These are phyloP conservation scores for Phaeosphaeria sp. DNA, from an alignment of 2,329 filamentous ascomycete genomes.

Conservation along the genomic window DNA sequence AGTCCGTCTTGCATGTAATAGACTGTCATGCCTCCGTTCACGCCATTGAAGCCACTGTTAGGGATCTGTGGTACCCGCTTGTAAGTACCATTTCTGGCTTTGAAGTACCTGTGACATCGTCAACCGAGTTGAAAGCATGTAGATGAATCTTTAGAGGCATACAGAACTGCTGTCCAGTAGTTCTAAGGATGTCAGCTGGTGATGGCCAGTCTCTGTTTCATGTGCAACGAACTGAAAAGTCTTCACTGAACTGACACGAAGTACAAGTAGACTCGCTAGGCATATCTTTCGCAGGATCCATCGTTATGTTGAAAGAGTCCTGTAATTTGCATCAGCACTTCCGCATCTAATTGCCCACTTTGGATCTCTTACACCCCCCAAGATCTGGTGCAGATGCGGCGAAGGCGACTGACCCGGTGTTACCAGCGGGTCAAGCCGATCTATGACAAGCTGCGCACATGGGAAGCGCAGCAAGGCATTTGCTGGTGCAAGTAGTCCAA, in stretches of 20 bases:
- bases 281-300: constrained; percentile 30
- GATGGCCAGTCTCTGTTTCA: not conserved
- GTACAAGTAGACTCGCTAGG: constrained; percentile 35
- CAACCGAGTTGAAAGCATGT: not conserved
- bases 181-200: constrained; percentile 18
- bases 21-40: constrained; percentile 28
- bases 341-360: not conserved
- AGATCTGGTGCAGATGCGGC: constrained; percentile 34
- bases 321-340: not conserved
- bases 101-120: constrained; percentile 26
- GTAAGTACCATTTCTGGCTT: constrained; percentile 30
- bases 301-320: constrained; percentile 34
- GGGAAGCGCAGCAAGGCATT: constrained; percentile 32
- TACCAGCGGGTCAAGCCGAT: constrained; percentile 33
- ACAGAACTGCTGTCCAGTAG: constrained; percentile 42
- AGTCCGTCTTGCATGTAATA: constrained; percentile 39
- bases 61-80: constrained; percentile 23
- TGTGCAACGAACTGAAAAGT: constrained; percentile 22
- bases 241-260: constrained; percentile 37
- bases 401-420: constrained; percentile 31
- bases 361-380: constrained; percentile 20
- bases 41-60: constrained; percentile 30
- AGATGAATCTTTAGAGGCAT: not conserved
- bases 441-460: constrained; percentile 33
- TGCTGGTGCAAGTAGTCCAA: constrained; percentile 23